Conservation (phyloP, 352 stramenopile genomes). For the Thalassiosira exigua region DNA sequence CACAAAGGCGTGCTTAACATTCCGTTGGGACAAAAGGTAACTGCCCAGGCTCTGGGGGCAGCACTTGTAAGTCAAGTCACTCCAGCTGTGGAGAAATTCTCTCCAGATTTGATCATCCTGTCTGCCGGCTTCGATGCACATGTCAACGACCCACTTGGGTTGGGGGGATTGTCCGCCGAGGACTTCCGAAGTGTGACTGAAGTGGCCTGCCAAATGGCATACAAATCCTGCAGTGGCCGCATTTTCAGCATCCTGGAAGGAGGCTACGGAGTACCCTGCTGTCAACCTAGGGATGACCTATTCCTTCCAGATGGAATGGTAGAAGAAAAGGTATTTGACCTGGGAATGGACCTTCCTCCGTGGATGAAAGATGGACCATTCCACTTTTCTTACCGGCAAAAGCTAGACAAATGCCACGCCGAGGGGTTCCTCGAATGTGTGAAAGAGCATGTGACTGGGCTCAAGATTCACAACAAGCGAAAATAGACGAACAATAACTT, state of each 20-base stretch:
- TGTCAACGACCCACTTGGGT: conserved; percentile 89
- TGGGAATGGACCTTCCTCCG: conserved; percentile 77
- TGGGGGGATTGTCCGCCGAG: conserved; percentile 79
- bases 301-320: conserved; percentile 58
- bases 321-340: conserved; percentile 60
- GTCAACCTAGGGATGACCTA: conserved; percentile 62
- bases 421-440: conserved; percentile 84
- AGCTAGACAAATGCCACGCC: conserved; percentile 77
- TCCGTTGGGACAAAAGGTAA: conserved; percentile 76
- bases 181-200: conserved; percentile 85
- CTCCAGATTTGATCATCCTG: conserved; percentile 93
- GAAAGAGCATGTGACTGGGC: conserved; percentile 67
- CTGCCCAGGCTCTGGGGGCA: conserved; percentile 66
- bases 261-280: conserved; percentile 87
- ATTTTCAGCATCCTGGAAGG: conserved; percentile 88
- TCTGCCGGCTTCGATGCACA: conserved; percentile 95
- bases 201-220: conserved; percentile 81
- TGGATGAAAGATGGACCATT: conserved; percentile 80
- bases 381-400: conserved; percentile 63
- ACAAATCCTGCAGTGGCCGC: conserved; percentile 80
- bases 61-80: conserved; percentile 85
- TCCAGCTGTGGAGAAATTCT: conserved; percentile 89
- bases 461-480: conserved; percentile 70
- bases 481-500: conserved; percentile 23
- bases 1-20: conserved; percentile 84